These are phyloP conservation scores for Spinellus fusiger DNA, from an alignment of 192 early-diverging fungal species.

Conservation along the genomic window DNA sequence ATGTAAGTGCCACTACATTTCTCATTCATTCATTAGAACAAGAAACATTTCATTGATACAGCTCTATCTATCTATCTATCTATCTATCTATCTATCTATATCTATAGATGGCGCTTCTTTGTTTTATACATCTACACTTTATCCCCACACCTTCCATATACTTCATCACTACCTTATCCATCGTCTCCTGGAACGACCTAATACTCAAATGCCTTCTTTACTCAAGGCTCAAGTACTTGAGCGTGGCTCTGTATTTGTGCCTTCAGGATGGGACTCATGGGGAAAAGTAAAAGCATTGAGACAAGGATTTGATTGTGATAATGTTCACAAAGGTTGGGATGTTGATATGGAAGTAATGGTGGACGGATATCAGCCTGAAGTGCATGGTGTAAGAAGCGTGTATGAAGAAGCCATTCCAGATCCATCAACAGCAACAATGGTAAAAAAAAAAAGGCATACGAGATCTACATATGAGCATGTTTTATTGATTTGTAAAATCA, in stretches of 20 bases:
- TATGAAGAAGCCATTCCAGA: slow-evolving; percentile 56
- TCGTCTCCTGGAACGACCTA: slow-evolving; percentile 47
- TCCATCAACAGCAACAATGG: slow-evolving; percentile 37
- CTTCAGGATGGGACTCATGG: slow-evolving; percentile 91
- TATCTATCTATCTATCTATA: not conserved
- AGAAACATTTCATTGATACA: not conserved
- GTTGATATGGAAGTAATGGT: slow-evolving; percentile 35
- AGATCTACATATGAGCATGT: not conserved
- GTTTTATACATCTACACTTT: slow-evolving; percentile 81
- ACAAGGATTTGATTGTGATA: slow-evolving; percentile 67
- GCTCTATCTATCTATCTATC: not conserved
- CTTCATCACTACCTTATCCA: slow-evolving; percentile 82
- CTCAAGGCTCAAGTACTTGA: slow-evolving; percentile 78
- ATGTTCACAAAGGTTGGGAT: slow-evolving; percentile 57
- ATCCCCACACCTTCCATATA: slow-evolving; percentile 66
- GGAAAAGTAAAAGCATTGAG: slow-evolving; percentile 76
- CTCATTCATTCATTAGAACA: not conserved
- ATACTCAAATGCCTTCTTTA: slow-evolving; percentile 50
- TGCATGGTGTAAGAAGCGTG: slow-evolving; percentile 46
- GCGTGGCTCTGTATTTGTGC: slow-evolving; percentile 82
- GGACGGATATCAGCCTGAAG: slow-evolving; percentile 24
- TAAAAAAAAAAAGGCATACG: slow-evolving; percentile 5
- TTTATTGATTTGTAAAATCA: not conserved
- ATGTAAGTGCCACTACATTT: slow-evolving; percentile 46
- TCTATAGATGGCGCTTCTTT: slow-evolving; percentile 78